Conservation (phyloP, 176 grass and related monocot species). For the Pontederia paniculata region DNA sequence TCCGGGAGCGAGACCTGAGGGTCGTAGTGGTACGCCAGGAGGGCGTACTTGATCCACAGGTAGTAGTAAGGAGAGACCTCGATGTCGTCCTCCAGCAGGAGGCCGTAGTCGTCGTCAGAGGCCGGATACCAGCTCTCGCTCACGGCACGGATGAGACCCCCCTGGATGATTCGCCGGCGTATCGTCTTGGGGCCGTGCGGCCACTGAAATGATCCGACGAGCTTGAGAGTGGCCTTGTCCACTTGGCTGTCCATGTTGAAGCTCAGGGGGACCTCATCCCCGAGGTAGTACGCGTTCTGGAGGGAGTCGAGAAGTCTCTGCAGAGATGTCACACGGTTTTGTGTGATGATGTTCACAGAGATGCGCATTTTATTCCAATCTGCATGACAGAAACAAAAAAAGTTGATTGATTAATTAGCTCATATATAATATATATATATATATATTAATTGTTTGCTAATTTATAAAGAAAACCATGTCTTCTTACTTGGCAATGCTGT, state of each 20-base stretch:
- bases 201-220: constrained; percentile 50
- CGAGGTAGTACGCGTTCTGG: constrained; percentile 53
- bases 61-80: constrained; percentile 98
- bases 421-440: not conserved
- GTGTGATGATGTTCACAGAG: constrained; percentile 96
- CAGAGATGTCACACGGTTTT: constrained; percentile 61
- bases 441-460: no score
- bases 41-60: constrained; percentile 89
- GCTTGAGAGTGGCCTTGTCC: constrained; percentile 58
- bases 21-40: constrained; percentile 80
- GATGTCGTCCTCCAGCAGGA: constrained; percentile 93
- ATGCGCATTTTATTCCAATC: constrained; percentile 91
- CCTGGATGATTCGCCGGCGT: constrained; percentile 80
- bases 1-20: constrained; percentile 57
- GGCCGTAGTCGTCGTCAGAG: constrained; percentile 66
- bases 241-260: constrained; percentile 99
- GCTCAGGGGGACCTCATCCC: constrained; percentile 78
- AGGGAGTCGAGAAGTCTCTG: constrained; percentile 45
- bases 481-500: constrained; percentile 53
- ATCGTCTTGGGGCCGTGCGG: constrained; percentile 69
- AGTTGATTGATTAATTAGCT: not conserved
- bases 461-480: not conserved
- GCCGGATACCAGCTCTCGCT: constrained; percentile 98
- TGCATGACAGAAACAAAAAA: constrained; percentile 6
- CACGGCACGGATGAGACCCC: constrained; percentile 83